Conservation (phyloP, 2,329 filamentous ascomycete genomes). For the Calonectria pteridis region DNA sequence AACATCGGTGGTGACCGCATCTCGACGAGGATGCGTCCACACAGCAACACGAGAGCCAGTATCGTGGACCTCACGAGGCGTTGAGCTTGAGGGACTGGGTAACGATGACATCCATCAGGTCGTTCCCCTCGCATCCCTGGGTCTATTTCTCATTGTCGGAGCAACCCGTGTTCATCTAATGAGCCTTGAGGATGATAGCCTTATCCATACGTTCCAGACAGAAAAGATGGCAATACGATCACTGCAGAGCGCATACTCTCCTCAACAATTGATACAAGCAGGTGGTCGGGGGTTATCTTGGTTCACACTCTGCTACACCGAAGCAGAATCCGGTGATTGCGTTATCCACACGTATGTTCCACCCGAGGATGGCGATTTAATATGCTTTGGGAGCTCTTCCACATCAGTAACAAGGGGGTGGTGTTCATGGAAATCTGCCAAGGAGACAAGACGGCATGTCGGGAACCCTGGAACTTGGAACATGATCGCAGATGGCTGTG, state of each 20-base stretch:
- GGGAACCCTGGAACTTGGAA: conserved; percentile 76
- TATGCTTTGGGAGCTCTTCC: conserved; percentile 64
- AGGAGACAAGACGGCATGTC: conserved; percentile 65
- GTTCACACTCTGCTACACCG: conserved; percentile 74
- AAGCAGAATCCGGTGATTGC: conserved; percentile 70
- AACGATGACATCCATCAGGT: conserved; percentile 65
- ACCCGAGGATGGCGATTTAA: conserved; percentile 63
- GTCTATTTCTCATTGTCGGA: conserved; percentile 72
- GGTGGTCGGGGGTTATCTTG: conserved; percentile 69
- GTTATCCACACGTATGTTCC: conserved; percentile 74
- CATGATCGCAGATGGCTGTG: conserved; percentile 68
- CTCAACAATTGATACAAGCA: conserved; percentile 57
- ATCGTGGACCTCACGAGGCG: conserved; percentile 64
- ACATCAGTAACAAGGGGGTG: conserved; percentile 57
- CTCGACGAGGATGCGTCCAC: conserved; percentile 64
- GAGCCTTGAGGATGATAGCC: conserved; percentile 55
- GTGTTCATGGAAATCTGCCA: conserved; percentile 65
- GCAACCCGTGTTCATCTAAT: conserved; percentile 70
- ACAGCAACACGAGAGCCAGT: conserved; percentile 56
- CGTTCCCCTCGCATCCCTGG: conserved; percentile 68
- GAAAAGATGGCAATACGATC: conserved; percentile 70
- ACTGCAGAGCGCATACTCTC: conserved; percentile 70
- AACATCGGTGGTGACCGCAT: conserved; percentile 57
- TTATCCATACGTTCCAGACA: conserved; percentile 73
- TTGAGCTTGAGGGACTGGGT: conserved; percentile 58